Percentiles rank a stretch among this genome's conserved stretches.
These are phyloP conservation scores for Coix lacrymajobi DNA, from an alignment of 176 grass and related monocot species.

Conservation along the genomic window DNA sequence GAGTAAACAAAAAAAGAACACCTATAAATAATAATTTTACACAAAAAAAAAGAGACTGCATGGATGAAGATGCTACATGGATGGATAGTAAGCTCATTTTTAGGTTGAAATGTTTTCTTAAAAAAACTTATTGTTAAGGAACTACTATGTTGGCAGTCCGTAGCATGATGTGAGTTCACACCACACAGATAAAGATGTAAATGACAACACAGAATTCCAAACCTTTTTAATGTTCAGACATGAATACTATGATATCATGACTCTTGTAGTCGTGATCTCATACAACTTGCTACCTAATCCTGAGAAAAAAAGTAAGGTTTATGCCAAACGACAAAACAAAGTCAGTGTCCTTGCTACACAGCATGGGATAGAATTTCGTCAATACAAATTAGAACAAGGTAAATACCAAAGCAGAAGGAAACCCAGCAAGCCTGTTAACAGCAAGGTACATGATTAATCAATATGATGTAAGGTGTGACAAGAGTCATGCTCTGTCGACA, in stretches of 20 bases:
- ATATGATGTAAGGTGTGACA: not conserved
- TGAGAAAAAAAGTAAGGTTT: constrained; percentile 35
- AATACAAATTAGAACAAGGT: not conserved
- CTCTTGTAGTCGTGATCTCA: constrained; percentile 49
- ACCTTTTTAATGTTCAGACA: constrained; percentile 36
- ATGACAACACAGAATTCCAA: constrained; percentile 27
- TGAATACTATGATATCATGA: constrained; percentile 48
- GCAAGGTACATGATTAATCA: not conserved
- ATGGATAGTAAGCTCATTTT: not conserved
- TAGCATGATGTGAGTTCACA: constrained; percentile 15
- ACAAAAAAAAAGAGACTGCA: not conserved
- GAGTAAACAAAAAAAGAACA: not conserved
- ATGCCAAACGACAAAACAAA: constrained; percentile 21
- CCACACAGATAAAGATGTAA: constrained; percentile 9
- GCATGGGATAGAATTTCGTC: constrained; percentile 3
- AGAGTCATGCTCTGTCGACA: not conserved
- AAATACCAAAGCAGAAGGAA: not conserved
- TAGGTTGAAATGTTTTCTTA: not conserved
- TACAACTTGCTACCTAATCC: constrained; percentile 50
- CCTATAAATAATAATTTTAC: not conserved
- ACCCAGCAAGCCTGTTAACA: constrained; percentile 14
- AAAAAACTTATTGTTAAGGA: not conserved
- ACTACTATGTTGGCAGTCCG: not conserved
- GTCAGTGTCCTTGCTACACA: constrained; percentile 27
- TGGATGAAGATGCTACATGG: not conserved